A percentile compares a stretch with the other conserved stretches of the same genome.
Evolutionary conservation across 345 rosid genomes (phyloP).

Genomic region (Sonneratia alba): DNA sequence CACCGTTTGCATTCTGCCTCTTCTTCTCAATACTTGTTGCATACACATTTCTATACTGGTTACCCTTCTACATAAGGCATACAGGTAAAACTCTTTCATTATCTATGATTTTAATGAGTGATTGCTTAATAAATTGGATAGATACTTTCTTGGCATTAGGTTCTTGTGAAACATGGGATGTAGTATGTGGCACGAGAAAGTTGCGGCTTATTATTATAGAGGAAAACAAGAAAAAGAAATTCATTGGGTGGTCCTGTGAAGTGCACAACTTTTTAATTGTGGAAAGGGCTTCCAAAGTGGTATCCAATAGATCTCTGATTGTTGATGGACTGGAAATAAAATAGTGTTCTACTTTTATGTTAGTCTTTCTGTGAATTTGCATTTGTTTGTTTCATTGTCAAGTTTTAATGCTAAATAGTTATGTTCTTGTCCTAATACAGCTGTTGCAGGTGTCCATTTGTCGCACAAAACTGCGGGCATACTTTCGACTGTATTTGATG

Average conservation of each 20-base stretch:
- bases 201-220: not conserved
- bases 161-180: not conserved
- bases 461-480: conserved; percentile 80
- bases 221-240: not conserved
- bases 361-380: not conserved
- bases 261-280: not conserved
- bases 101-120: not conserved
- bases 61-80: conserved; percentile 85
- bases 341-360: not conserved
- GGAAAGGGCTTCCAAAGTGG: not conserved
- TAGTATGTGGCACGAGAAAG: not conserved
- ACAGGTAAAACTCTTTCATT: conserved; percentile 36
- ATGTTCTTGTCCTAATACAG: conserved; percentile 22
- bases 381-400: not conserved
- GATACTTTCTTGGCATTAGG: not conserved
- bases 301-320: not conserved
- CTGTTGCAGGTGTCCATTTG: conserved; percentile 73
- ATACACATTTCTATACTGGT: conserved; percentile 86
- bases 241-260: not conserved
- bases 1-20: conserved; percentile 73
- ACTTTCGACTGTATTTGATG: conserved; percentile 68
- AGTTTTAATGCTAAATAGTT: not conserved
- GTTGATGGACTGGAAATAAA: too few species aligned
- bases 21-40: conserved; percentile 93
- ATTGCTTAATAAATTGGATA: not conserved